phyloP scores from a whole-genome alignment of 805 yeast species.

The Starmerella etchellsii region DNA sequence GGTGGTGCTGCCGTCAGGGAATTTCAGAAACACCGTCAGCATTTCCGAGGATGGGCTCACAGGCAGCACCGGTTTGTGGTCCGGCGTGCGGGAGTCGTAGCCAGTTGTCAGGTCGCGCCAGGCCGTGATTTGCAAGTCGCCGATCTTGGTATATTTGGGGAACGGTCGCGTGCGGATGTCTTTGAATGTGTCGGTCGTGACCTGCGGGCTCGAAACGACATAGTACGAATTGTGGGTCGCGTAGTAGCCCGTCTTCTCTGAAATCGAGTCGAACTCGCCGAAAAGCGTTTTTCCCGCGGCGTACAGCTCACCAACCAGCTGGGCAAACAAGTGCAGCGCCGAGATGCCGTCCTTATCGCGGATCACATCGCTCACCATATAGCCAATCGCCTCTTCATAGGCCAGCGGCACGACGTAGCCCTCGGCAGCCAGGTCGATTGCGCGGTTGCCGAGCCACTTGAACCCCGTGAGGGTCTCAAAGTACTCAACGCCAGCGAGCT shows the following conservation, averaged over 20 bases:
- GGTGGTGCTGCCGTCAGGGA: constrained; percentile 21
- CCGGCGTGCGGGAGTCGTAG: constrained; percentile 54
- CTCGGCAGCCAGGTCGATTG: constrained; percentile 50
- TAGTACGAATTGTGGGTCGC: constrained; percentile 84
- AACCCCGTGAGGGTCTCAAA: constrained; percentile 87
- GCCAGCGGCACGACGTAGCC: constrained; percentile 76
- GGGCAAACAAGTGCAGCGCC: constrained; percentile 65
- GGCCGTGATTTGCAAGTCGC: constrained; percentile 40
- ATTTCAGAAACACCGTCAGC: constrained; percentile 52
- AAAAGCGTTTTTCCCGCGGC: constrained; percentile 26
- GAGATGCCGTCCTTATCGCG: constrained; percentile 90
- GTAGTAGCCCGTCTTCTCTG: constrained; percentile 58
- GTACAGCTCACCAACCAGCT: constrained; percentile 46
- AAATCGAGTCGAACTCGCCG: constrained; percentile 46
- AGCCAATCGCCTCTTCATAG: constrained; percentile 93
- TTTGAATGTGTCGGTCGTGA: constrained; percentile 44
- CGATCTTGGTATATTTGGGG: constrained; percentile 29
- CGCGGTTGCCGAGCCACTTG: constrained; percentile 92
- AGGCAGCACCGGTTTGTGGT: constrained; percentile 52
- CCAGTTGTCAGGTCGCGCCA: constrained; percentile 85
- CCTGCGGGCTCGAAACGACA: constrained; percentile 40
- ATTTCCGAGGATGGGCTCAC: constrained; percentile 65
- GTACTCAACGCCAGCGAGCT: constrained; percentile 44
- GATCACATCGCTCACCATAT: constrained; percentile 49
- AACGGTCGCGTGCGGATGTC: constrained; percentile 40